These are phyloP conservation scores for Suillus alpinus DNA, from an alignment of 768 basidiomycete species.

Conservation along the genomic window DNA sequence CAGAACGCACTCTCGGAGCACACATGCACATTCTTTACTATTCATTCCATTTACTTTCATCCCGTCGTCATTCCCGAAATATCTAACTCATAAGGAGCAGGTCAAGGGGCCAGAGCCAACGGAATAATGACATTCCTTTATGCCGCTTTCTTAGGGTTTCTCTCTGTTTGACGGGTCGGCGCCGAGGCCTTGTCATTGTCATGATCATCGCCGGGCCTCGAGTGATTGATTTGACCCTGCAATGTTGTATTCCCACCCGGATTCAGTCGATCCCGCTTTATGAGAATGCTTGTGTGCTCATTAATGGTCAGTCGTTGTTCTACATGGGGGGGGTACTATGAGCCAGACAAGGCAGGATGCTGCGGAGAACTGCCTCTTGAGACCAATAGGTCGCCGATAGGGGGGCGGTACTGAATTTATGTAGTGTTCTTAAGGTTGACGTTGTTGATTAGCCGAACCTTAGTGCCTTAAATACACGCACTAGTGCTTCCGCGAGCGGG, in stretches of 20 bases:
- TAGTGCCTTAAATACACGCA: constrained; percentile 19
- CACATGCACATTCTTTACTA: constrained; percentile 30
- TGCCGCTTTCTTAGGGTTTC: neutral
- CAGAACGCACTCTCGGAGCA: constrained; percentile 17
- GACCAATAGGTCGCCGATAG: neutral
- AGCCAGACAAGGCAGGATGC: constrained; percentile 1
- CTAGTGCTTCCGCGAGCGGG: constrained; percentile 1
- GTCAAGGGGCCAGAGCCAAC: neutral
- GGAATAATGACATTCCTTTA: constrained; percentile 6
- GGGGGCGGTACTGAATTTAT: neutral
- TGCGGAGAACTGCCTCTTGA: constrained; percentile 5
- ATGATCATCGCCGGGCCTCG: neutral
- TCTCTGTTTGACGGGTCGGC: neutral
- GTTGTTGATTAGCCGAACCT: constrained; percentile 18
- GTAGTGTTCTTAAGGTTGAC: neutral
- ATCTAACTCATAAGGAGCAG: neutral
- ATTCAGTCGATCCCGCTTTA: constrained; percentile 8
- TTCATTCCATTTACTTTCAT: constrained; percentile 8
- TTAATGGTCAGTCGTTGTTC: neutral
- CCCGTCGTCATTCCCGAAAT: constrained; percentile 10
- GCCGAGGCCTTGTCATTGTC: constrained; percentile 4
- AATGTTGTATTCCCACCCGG: constrained; percentile 13
- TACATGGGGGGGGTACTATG: neutral
- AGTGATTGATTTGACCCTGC: constrained; percentile 7
- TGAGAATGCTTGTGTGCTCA: constrained; percentile 14